phyloP scores from a whole-genome alignment of 805 yeast species.

The Nakazawaea holstii region DNA sequence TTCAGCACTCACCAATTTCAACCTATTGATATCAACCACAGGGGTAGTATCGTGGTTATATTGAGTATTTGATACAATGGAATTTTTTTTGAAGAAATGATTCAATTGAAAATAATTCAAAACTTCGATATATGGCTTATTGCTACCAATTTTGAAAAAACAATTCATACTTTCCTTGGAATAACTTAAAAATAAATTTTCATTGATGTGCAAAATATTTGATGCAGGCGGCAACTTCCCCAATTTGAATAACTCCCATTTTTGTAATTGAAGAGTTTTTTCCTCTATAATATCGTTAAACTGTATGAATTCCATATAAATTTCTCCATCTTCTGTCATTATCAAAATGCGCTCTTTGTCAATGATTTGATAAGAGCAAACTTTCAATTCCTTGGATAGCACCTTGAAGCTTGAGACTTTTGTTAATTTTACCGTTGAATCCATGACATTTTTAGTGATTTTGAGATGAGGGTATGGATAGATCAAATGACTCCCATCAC shows the following conservation, averaged over 20 bases:
- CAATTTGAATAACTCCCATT: conserved; percentile 4
- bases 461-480: not conserved
- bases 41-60: not conserved
- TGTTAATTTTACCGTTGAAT: conserved; percentile 1
- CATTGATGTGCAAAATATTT: conserved; percentile 1
- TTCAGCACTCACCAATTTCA: not conserved
- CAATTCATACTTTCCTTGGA: not conserved
- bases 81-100: not conserved
- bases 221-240: not conserved
- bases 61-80: not conserved
- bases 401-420: conserved; percentile 5
- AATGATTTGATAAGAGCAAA: not conserved
- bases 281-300: not conserved
- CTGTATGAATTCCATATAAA: conserved; percentile 1
- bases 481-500: conserved; percentile 1
- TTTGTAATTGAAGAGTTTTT: not conserved
- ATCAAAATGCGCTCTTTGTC: conserved; percentile 2
- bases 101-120: conserved; percentile 1
- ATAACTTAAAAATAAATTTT: conserved; percentile 3
- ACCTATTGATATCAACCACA: not conserved
- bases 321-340: not conserved
- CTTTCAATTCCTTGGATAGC: not conserved
- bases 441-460: not conserved
- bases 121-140: conserved; percentile 4
- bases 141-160: conserved; percentile 3